These are phyloP conservation scores for Thielaviopsis populi DNA, from an alignment of 2,329 filamentous ascomycete species.

Conservation along the genomic window DNA sequence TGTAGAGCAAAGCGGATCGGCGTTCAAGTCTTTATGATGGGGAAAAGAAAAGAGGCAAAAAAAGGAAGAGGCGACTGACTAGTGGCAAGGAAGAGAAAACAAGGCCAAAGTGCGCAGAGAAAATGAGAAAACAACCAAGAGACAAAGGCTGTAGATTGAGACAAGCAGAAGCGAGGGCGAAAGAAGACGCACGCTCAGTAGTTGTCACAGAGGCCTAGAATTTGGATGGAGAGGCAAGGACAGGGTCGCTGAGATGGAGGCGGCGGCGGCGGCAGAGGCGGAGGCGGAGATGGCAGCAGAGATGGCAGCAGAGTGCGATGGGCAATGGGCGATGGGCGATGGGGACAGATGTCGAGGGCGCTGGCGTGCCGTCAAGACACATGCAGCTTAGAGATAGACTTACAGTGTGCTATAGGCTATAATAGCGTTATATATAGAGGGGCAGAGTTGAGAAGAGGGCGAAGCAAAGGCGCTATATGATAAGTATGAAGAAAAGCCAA, in stretches of 20 bases:
- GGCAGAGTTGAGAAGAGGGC: not conserved
- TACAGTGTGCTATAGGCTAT: not conserved
- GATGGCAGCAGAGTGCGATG: no score
- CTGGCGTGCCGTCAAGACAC: no score
- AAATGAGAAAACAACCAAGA: conserved; percentile 1
- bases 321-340: no score
- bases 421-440: not conserved
- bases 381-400: not conserved
- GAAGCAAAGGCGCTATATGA: not conserved
- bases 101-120: not conserved
- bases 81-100: conserved; percentile 4
- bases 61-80: not conserved
- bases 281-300: no score
- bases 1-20: not conserved
- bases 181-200: conserved; percentile 6
- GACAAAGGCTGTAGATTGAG: conserved; percentile 5
- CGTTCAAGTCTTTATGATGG: not conserved
- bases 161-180: conserved; percentile 9
- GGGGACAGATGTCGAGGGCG: no score
- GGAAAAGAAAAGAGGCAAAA: not conserved
- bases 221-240: not conserved
- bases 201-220: conserved; percentile 1
- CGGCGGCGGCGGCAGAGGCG: not conserved
- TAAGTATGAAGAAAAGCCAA: not conserved
- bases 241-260: not conserved